Evolutionary conservation across 495 filamentous ascomycete genomes (phyloP), one percentile per base, ranked within the genome.

Genomic region (Collariella sp.): DNA sequence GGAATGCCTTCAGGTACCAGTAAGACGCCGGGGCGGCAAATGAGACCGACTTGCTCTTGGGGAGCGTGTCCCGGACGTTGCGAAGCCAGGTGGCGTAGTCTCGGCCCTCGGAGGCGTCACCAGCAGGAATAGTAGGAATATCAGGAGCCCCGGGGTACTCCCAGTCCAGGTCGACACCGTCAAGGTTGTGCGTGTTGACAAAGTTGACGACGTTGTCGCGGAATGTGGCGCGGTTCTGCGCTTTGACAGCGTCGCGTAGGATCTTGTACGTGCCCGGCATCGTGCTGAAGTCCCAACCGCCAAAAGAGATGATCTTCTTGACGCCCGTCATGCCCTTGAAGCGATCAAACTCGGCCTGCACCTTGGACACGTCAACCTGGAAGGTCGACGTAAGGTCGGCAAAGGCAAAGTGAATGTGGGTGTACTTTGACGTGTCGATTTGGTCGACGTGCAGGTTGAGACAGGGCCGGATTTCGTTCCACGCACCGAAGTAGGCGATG

Each of bases 101-200:
- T 12, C 73, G 59, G 3, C 33, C 50, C 2, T 53, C 40, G 15
- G 23, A 15, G 1, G 24, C 1, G 7, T 34, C 19, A 6, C 15
- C 12, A 1, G 61, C 3, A 2, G 26, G 3, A 7, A 31, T 40
- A 0, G n/a, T 16, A 9, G 39, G 26, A 7, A 71, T 57, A 40
- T 70, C 67, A 9, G 56, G 60, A 7, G 61, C 57, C 7, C 65
- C 64, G 3, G 71, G 71, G 31, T 74, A 70, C 31, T 70, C 68
- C 68, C 68, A 70, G 49, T 70, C 68, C 19, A 68, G 26, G 42
- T 70, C 62, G 16, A 63, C 44, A 2, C 67, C 64, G 29, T 71
- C 70, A 1, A 72, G 44, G 13, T 45, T 45, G n/a, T 71, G 18
- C 15, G 60, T 42, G 9, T 56, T 59, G 13, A 68, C 5, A 36